Base-by-base conservation (phyloP, 1,284 basidiomycete genomes). In the Omphalotus olearius region DNA sequence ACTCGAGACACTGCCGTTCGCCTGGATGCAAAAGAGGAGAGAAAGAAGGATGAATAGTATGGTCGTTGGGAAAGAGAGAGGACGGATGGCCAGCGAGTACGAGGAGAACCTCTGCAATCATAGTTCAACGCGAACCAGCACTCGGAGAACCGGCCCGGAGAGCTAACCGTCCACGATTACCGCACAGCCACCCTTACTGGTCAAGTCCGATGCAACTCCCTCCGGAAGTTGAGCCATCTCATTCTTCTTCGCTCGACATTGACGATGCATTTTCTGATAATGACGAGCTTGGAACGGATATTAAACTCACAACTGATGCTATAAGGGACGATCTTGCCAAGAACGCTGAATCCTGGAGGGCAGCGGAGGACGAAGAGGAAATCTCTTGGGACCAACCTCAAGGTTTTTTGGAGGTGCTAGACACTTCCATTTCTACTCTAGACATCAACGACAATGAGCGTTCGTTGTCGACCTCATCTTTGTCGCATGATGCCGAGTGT, bases 101-200 rank as follows among this genome's bases (percentile, higher is more conserved):
- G 50, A 93, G 79, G 41, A 94, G 78, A 46, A 93, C 73, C 69
- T 94, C 92, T 58, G 90, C 85, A 57, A 94, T 89, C 91, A 93
- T 83, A 33, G 30, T 28, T 55, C 51, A 37, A 38, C 3, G 40
- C 17, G 42, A 44, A 23, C 23, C 23, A 2, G 23, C 23, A 5
- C 30, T 10, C 17, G n/a, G 37, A n/a, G 17, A 18, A 25, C 38
- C 47, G 20, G 39, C 37, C 36, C 30, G 23, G 23, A 3, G 23
- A 23, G 23, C 43, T 13, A 35, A n/a, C n/a, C n/a, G n/a, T n/a
- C n/a, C n/a, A n/a, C n/a, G n/a, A n/a, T n/a, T n/a, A n/a, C n/a
- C 13, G 30, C 30, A 33, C 30, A 33, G 30, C 30, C 23, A 23
- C 23, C 23, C 23, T 23, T 33, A 33, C 4, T 13, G 30, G 58